Evolutionary conservation across 371 early-diverging fungal species (phyloP).

Genomic region (Mortierella polycephala): DNA sequence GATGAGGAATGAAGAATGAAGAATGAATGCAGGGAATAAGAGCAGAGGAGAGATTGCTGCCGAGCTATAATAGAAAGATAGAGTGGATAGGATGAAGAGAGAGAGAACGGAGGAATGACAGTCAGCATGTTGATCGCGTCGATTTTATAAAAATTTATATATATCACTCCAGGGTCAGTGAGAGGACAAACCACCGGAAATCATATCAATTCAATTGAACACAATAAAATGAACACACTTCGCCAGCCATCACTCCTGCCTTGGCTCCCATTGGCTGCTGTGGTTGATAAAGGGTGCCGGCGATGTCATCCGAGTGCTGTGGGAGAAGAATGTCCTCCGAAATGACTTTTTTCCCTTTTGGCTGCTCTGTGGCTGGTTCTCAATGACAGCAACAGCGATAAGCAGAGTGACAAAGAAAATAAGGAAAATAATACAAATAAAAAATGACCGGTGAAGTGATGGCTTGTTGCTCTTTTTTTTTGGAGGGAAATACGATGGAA

Average conservation of each 20-base stretch:
- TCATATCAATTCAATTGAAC: neutral
- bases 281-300: too few relatives aligned
- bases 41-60: neutral
- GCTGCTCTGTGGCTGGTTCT: too few relatives aligned
- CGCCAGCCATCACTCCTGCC: neutral
- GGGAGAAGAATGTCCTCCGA: too few relatives aligned
- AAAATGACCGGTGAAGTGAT: too few relatives aligned
- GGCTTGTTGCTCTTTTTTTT: too few relatives aligned
- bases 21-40: neutral
- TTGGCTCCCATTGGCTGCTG: neutral
- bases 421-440: too few relatives aligned
- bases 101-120: neutral
- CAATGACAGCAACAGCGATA: too few relatives aligned
- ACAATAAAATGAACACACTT: neutral
- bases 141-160: neutral
- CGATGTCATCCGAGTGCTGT: too few relatives aligned
- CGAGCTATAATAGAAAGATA: neutral
- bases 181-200: slow-evolving; percentile 2
- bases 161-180: neutral
- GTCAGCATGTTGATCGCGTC: neutral
- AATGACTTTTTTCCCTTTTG: too few relatives aligned
- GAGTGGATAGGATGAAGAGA: neutral
- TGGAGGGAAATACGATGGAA: too few relatives aligned
- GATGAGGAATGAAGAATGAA: neutral
- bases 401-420: too few relatives aligned